Percentiles rank a stretch among this genome's conserved stretches.
Evolutionary conservation across 805 yeast species (phyloP).

Genomic region (Yamadazyma olivae): DNA sequence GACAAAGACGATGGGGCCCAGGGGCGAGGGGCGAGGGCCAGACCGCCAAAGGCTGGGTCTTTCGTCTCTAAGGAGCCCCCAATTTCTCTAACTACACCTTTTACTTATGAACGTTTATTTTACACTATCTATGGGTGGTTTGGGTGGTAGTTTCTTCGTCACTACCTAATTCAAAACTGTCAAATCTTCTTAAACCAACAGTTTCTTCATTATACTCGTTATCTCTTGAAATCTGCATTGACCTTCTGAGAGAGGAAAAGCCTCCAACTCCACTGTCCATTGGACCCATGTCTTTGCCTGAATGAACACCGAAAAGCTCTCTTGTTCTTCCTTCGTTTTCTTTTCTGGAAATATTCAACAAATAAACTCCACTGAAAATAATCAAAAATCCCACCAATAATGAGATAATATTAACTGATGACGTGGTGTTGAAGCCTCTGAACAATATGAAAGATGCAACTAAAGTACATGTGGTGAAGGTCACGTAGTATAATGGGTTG

Average conservation of each 20-base stretch:
- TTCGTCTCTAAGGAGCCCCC: too few species aligned
- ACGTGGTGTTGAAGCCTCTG: constrained; percentile 82
- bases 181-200: constrained; percentile 57
- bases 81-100: too few species aligned
- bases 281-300: constrained; percentile 53
- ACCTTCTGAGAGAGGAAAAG: constrained; percentile 65
- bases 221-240: constrained; percentile 60
- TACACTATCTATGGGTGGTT: too few species aligned
- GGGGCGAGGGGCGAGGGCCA: too few species aligned
- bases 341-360: constrained; percentile 74
- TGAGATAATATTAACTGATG: constrained; percentile 75
- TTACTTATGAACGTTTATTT: too few species aligned
- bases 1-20: too few species aligned
- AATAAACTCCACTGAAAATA: constrained; percentile 83
- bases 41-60: too few species aligned
- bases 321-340: constrained; percentile 49
- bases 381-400: constrained; percentile 81
- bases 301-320: constrained; percentile 62
- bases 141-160: constrained; percentile 26
- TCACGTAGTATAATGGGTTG: constrained; percentile 85
- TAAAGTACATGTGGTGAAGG: constrained; percentile 86
- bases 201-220: constrained; percentile 41
- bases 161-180: constrained; percentile 53
- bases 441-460: constrained; percentile 83
- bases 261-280: constrained; percentile 83